phyloP scores from a whole-genome alignment of 371 early-diverging fungal species.

The Blakeslea trispora region DNA sequence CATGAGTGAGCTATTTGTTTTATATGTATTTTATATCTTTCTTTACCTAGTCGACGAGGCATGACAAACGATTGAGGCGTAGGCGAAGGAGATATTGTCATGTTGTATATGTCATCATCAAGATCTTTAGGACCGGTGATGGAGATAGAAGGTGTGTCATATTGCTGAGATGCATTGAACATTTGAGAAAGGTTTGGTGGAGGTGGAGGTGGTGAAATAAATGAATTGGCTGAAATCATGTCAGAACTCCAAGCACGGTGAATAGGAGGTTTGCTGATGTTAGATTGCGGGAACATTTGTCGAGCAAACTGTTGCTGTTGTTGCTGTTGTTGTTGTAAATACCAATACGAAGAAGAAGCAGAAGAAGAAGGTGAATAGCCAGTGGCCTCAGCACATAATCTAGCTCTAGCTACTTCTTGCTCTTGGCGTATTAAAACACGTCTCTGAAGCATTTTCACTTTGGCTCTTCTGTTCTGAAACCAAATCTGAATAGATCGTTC shows the following conservation, averaged over 20 bases:
- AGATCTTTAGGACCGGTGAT: constrained; percentile 17
- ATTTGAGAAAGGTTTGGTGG: background rate
- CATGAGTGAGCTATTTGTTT: background rate
- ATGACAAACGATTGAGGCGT: constrained; percentile 22
- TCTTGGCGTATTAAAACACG: constrained; percentile 56
- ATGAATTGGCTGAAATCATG: constrained; percentile 18
- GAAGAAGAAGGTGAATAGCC: constrained; percentile 15
- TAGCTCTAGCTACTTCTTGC: constrained; percentile 47
- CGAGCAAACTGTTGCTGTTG: constrained; percentile 6
- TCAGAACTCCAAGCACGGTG: constrained; percentile 52
- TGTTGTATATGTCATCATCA: constrained; percentile 17
- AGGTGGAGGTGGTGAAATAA: constrained; percentile 23
- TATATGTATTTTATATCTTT: constrained; percentile 1
- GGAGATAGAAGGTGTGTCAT: constrained; percentile 16
- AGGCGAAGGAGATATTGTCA: constrained; percentile 26
- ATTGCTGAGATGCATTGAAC: background rate
- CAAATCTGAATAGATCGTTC: constrained; percentile 96
- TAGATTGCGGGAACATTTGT: constrained; percentile 4
- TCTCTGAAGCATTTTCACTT: constrained; percentile 76
- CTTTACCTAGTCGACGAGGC: constrained; percentile 17
- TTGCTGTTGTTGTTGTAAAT: constrained; percentile 7
- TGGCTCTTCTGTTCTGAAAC: constrained; percentile 99
- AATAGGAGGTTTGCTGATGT: constrained; percentile 23
- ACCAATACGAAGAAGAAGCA: constrained; percentile 19
- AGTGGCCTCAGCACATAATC: constrained; percentile 38